Evolutionary conservation across 257 asterid species (phyloP).

Genomic region (Jaltomata sinuosa): DNA sequence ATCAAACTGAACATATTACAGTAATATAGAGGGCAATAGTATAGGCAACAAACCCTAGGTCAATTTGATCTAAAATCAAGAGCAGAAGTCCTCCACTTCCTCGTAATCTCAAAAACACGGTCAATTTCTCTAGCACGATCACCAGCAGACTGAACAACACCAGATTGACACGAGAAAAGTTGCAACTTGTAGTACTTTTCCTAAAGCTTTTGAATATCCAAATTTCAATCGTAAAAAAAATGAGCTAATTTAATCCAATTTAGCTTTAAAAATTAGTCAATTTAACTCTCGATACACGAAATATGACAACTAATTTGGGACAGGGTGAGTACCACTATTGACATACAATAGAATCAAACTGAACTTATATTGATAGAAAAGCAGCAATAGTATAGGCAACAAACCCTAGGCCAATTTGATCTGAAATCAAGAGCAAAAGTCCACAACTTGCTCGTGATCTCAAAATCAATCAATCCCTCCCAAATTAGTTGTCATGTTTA

Average conservation of each 20-base stretch:
- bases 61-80: constrained; percentile 60
- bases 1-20: too few species aligned
- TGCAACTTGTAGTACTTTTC: too few species aligned
- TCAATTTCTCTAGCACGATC: constrained; percentile 77
- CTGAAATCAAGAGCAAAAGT: constrained; percentile 56
- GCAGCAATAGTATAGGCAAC: neutral
- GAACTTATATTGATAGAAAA: neutral
- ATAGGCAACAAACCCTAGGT: constrained; percentile 54
- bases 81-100: constrained; percentile 61
- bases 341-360: neutral
- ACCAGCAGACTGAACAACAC: constrained; percentile 51
- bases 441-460: constrained; percentile 66
- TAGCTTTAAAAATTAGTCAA: too few species aligned
- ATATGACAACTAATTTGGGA: too few species aligned
- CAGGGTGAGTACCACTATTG: too few species aligned
- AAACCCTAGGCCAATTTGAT: constrained; percentile 72
- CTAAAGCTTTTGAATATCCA: too few species aligned
- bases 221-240: too few species aligned
- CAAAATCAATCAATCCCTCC: constrained; percentile 25
- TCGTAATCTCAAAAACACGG: constrained; percentile 63
- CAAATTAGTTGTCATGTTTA: neutral
- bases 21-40: too few species aligned
- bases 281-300: too few species aligned
- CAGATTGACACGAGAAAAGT: too few species aligned
- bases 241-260: too few species aligned